These are phyloP conservation scores for Elaeis oleifera DNA, from an alignment of 202 grass and related monocot genomes.

Conservation along the genomic window DNA sequence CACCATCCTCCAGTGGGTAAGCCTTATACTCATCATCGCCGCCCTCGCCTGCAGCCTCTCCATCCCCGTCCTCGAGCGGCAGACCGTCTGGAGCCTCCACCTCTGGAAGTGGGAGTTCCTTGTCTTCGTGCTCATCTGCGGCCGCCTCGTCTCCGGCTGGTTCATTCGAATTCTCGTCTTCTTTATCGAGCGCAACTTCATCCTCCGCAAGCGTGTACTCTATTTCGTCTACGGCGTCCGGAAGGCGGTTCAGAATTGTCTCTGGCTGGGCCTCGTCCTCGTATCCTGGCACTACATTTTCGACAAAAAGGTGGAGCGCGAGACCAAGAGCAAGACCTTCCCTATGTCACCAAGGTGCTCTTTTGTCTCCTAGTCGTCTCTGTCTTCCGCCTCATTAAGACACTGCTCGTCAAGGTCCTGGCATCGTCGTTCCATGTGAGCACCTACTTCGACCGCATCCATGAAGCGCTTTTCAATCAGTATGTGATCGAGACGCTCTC, in stretches of 20 bases:
- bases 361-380: slow-evolving; percentile 59
- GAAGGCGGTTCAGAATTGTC: slow-evolving; percentile 63
- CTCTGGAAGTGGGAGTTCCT: slow-evolving; percentile 86
- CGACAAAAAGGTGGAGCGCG: slow-evolving; percentile 33
- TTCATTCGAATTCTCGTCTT: slow-evolving; percentile 57
- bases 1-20: slow-evolving; percentile 62
- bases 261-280: slow-evolving; percentile 78
- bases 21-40: slow-evolving; percentile 58
- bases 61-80: slow-evolving; percentile 23
- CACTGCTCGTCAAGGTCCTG: slow-evolving; percentile 71
- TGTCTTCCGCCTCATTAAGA: slow-evolving; percentile 69
- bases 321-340: slow-evolving; percentile 38
- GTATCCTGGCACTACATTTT: slow-evolving; percentile 77
- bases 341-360: slow-evolving; percentile 69
- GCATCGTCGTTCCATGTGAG: slow-evolving; percentile 82
- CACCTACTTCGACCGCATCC: slow-evolving; percentile 91
- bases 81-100: slow-evolving; percentile 39
- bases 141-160: slow-evolving; percentile 77
- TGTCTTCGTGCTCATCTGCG: slow-evolving; percentile 76
- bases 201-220: slow-evolving; percentile 72
- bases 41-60: slow-evolving; percentile 52
- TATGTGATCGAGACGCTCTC: slow-evolving; percentile 82
- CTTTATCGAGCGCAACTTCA: slow-evolving; percentile 66
- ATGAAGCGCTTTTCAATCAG: slow-evolving; percentile 77
- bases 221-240: slow-evolving; percentile 90